These are phyloP conservation scores for Neurospora sp. DNA, from an alignment of 2,329 filamentous ascomycete species.

Conservation along the genomic window DNA sequence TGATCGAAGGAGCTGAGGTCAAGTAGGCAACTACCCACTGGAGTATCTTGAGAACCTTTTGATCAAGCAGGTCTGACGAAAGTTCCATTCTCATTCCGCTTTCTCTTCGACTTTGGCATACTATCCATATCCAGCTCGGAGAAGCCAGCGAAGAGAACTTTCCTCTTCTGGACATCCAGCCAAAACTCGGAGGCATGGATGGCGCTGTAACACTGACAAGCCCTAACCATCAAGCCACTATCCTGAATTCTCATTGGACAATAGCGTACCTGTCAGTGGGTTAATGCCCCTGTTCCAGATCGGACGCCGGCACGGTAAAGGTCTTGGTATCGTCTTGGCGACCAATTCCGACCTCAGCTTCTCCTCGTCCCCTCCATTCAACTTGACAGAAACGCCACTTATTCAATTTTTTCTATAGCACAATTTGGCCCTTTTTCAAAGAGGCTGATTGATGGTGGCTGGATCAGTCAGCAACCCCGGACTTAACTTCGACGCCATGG, in stretches of 20 bases:
- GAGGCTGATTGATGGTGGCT: not conserved
- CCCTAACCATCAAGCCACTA: not conserved
- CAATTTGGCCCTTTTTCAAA: not conserved
- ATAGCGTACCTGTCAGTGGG: not conserved
- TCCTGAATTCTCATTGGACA: not conserved
- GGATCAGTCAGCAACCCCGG: not conserved
- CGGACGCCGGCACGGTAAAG: not conserved
- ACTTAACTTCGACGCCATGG: not conserved
- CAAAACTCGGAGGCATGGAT: not conserved
- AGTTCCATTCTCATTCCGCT: too few relatives aligned
- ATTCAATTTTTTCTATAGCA: not conserved
- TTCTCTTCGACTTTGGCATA: too few relatives aligned
- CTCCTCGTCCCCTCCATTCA: not conserved
- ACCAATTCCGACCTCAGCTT: not conserved
- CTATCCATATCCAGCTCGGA: not conserved
- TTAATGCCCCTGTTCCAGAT: not conserved
- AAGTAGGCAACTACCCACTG: too few relatives aligned
- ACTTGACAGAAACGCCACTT: not conserved
- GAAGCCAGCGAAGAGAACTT: not conserved
- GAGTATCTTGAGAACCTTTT: too few relatives aligned
- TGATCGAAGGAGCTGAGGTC: too few relatives aligned
- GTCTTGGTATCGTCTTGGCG: slow-evolving; percentile 1
- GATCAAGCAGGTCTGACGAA: too few relatives aligned
- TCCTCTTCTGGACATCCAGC: not conserved
- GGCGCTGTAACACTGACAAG: not conserved